Conservation (phyloP, 83 land plant genomes). For the Picea engelmannii region DNA sequence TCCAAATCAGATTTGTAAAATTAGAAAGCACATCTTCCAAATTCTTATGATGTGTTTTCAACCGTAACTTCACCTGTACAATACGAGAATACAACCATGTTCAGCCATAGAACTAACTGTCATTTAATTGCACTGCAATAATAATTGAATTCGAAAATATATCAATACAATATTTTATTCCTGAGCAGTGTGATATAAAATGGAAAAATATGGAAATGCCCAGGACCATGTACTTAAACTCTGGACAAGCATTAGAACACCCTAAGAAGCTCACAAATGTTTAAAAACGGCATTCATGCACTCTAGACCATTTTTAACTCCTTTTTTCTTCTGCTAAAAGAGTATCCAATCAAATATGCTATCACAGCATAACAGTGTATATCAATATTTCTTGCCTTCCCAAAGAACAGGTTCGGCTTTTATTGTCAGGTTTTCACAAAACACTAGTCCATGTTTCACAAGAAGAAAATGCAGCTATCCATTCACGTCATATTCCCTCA, state of each 20-base stretch:
- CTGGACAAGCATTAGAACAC: neutral
- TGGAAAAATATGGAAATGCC: neutral
- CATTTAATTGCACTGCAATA: conserved; percentile 7
- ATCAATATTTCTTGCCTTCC: neutral
- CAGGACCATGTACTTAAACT: neutral
- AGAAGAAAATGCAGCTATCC: no score
- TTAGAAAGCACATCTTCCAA: conserved; percentile 77
- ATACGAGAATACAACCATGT: neutral
- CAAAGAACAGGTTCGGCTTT: neutral
- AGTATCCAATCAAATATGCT: no score
- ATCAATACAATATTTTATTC: neutral
- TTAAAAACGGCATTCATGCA: neutral
- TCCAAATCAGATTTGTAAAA: conserved; percentile 59
- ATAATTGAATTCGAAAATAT: neutral
- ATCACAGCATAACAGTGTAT: neutral
- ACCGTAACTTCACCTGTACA: conserved; percentile 77
- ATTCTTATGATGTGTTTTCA: conserved; percentile 76
- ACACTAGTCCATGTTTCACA: neutral
- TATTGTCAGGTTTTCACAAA: neutral
- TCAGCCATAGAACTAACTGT: neutral
- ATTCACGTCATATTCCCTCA: neutral
- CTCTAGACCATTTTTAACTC: neutral
- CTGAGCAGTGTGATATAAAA: neutral
- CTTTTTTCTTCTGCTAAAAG: no score
- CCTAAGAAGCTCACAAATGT: neutral